These are phyloP conservation scores for Camellia sinensis DNA, from an alignment of 148 eudicot species.

Conservation along the genomic window DNA sequence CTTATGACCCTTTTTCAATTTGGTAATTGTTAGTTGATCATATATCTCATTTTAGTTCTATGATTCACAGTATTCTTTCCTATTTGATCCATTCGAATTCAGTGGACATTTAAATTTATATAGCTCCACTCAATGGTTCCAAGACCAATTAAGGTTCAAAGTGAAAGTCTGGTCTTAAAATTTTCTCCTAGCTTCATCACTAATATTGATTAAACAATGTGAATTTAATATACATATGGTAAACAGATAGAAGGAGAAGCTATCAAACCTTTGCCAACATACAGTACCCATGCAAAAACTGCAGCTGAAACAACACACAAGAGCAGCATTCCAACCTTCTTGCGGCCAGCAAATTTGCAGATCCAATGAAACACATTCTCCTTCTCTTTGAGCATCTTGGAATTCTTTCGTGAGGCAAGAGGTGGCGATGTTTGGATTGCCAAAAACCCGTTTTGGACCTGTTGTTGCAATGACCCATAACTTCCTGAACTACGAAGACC, in stretches of 20 bases:
- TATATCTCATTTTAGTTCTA: too few species aligned
- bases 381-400: slow-evolving; percentile 76
- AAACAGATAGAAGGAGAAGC: not conserved
- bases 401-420: slow-evolving; percentile 44
- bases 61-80: too few species aligned
- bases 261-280: slow-evolving; percentile 74
- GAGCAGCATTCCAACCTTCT: slow-evolving; percentile 81
- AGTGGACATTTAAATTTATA: not conserved
- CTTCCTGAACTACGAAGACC: slow-evolving; percentile 73
- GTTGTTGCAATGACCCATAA: slow-evolving; percentile 75
- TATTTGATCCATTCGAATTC: too few species aligned
- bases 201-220: not conserved
- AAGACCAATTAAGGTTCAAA: not conserved
- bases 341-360: slow-evolving; percentile 59
- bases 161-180: too few species aligned
- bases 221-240: not conserved
- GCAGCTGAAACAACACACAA: slow-evolving; percentile 61
- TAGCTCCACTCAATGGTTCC: not conserved
- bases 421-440: slow-evolving; percentile 39
- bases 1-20: too few species aligned
- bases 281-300: slow-evolving; percentile 70
- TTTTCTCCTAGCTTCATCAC: not conserved
- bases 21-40: too few species aligned
- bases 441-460: slow-evolving; percentile 36
- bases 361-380: slow-evolving; percentile 64